These are phyloP conservation scores for Apiospora malaysiana DNA, from an alignment of 2,329 filamentous ascomycete genomes.

Conservation along the genomic window DNA sequence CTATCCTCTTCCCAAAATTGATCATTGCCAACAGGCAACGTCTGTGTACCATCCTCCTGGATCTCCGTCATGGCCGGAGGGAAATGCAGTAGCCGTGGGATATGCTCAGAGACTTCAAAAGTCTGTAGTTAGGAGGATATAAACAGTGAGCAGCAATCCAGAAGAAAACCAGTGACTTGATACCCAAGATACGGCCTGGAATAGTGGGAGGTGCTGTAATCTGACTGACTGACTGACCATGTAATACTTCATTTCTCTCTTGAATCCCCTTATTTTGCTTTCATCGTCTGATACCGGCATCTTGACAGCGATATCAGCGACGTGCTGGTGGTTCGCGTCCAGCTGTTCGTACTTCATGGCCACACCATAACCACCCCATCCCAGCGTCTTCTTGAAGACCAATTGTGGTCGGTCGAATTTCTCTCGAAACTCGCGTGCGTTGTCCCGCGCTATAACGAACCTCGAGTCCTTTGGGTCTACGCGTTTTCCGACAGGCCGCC, in stretches of 20 bases:
- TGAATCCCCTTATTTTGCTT: background rate
- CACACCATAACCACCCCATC: background rate
- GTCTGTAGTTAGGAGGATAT: background rate
- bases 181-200: too few relatives aligned
- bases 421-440: background rate
- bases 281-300: background rate
- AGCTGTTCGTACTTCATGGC: slow-evolving; percentile 8
- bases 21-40: background rate
- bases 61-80: background rate
- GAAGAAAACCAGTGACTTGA: too few relatives aligned
- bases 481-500: background rate
- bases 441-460: background rate
- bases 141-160: background rate
- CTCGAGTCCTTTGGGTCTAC: background rate
- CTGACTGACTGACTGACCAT: background rate
- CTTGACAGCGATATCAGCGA: background rate
- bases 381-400: background rate
- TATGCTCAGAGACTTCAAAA: slow-evolving; percentile 4
- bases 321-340: background rate
- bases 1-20: background rate
- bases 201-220: background rate
- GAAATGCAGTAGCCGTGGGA: background rate
- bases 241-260: background rate
- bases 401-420: background rate
- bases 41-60: background rate